Evolutionary conservation across 257 asterid genomes (phyloP).

Genomic region (Anisodus acutangulus): DNA sequence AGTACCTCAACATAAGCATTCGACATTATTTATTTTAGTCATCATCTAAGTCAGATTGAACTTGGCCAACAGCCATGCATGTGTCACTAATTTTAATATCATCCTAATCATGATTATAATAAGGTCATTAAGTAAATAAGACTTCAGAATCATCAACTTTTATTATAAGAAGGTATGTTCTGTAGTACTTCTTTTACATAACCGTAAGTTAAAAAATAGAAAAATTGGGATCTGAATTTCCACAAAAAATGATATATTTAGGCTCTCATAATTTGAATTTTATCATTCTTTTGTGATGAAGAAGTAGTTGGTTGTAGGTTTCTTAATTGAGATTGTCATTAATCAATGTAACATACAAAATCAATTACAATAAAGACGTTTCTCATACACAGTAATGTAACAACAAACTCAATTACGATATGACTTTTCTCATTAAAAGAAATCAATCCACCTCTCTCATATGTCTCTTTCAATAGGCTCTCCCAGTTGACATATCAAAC

Average conservation of each 20-base stretch:
- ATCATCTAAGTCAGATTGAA: slow-evolving; percentile 1
- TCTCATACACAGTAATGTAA: not conserved
- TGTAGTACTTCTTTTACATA: not conserved
- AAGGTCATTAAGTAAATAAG: not conserved
- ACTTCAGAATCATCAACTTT: not conserved
- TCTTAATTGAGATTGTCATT: not conserved
- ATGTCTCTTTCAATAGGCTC: too few relatives aligned
- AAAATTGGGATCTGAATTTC: not conserved
- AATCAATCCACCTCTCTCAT: too few relatives aligned
- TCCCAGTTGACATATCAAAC: too few relatives aligned
- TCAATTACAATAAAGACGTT: not conserved
- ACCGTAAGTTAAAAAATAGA: not conserved
- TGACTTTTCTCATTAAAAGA: too few relatives aligned
- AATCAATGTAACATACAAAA: not conserved
- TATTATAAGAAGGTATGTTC: too few relatives aligned
- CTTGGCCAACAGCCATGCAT: slow-evolving; percentile 16
- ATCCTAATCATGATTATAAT: not conserved
- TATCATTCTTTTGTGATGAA: not conserved
- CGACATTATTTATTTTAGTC: not conserved
- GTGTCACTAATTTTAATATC: slow-evolving; percentile 6
- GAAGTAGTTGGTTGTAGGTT: not conserved
- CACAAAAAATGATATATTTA: too few relatives aligned
- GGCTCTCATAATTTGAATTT: not conserved
- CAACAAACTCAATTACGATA: not conserved
- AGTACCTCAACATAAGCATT: not conserved